Evolutionary conservation across 202 grass and related monocot genomes (phyloP).

Genomic region (Setaria viridis): DNA sequence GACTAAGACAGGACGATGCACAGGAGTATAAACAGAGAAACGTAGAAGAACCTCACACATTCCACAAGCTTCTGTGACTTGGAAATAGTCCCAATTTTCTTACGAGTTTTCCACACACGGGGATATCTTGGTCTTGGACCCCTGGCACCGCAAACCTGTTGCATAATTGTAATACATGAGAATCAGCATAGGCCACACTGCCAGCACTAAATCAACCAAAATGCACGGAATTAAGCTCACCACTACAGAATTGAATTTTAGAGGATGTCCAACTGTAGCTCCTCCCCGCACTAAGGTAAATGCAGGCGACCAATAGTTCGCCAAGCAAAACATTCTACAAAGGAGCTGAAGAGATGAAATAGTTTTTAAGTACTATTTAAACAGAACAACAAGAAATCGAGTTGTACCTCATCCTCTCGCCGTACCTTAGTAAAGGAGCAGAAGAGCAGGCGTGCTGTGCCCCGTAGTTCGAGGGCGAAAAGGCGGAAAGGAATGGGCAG

Average conservation of each 20-base stretch:
- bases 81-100: conserved; percentile 87
- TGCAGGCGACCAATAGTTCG: conserved; percentile 27
- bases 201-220: neutral
- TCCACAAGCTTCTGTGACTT: conserved; percentile 97
- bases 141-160: conserved; percentile 83
- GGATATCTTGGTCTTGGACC: conserved; percentile 89
- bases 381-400: neutral
- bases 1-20: neutral
- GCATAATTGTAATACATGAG: neutral
- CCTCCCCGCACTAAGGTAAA: conserved; percentile 19
- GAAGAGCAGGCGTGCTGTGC: neutral
- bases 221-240: conserved; percentile 40
- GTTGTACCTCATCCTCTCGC: neutral
- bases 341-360: neutral
- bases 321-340: conserved; percentile 46
- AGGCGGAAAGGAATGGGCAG: neutral
- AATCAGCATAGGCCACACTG: conserved; percentile 23
- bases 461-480: neutral
- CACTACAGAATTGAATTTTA: conserved; percentile 52
- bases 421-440: neutral
- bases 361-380: neutral
- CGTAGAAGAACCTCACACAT: conserved; percentile 80
- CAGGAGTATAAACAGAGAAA: conserved; percentile 33
- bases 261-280: neutral
- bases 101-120: conserved; percentile 82